Base-by-base conservation (phyloP, 2,329 filamentous ascomycete genomes). In the Aspergillus fumigatiaffinis region DNA sequence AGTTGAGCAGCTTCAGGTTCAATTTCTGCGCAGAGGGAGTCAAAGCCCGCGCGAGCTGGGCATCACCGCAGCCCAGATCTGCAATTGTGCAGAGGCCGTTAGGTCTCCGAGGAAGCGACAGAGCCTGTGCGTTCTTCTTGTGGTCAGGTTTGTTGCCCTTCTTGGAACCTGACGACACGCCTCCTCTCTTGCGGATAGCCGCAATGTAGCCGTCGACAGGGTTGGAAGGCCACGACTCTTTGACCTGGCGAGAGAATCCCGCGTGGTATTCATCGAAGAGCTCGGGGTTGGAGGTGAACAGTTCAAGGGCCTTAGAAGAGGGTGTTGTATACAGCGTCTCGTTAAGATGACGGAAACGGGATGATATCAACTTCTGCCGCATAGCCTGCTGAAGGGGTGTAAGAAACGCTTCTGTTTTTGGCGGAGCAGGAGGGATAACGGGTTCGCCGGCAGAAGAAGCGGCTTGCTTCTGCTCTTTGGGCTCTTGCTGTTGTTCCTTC, bases 201-300 rank as follows among this genome's bases (percentile, higher is more conserved):
- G 78, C 71, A 62, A 97, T 87, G 77, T 96, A 97, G 57, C 84
- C 85, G 73, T 97, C 90, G 50, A 99, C 91, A 0, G 94, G 94
- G 76, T 99, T 99, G 70, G 93, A 90, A 7, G 94, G 94, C 94
- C 94, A 99, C 2, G 92, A 78, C 55, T 79, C 89, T 69, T 91
- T 88, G 58, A 97, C 94, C 77, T 99, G 94, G 53, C 92, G 90
- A 1, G 92, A 89, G 82, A 99, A 99, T 35, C 94, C 94, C 60
- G 92, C 88, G 77, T 99, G 94, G 76, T 99, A 99, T 76, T 97
- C 92, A 65, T 86, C 83, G 77, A 97, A 99, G 83, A 97, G 92
- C 71, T 96, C 91, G 0, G 94, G 94, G 51, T 90, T 91, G 35
- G 89, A 81, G 52, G 85, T 80, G 79, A 99, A 97, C 25, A 97